Percentiles rank a stretch among this genome's conserved stretches.
Conservation (phyloP, 2,329 filamentous ascomycete genomes). For the Didymella pinodella region DNA sequence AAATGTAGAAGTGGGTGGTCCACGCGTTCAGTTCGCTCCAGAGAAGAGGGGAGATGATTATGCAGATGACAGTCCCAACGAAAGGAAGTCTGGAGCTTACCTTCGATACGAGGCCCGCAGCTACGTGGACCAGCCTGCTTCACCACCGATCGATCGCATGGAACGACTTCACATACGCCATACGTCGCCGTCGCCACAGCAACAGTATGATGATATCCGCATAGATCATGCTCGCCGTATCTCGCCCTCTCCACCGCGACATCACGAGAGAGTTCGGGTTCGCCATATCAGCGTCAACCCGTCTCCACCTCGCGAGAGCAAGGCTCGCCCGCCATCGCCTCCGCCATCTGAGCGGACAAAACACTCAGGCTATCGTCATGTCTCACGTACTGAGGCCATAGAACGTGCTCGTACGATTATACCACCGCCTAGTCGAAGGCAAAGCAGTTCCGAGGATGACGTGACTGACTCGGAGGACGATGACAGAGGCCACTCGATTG, state of each 20-base stretch:
- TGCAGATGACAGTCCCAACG: conserved; percentile 12
- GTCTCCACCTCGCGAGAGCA: conserved; percentile 13
- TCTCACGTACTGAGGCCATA: conserved; percentile 18
- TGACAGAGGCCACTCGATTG: conserved; percentile 24
- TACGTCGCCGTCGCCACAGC: conserved; percentile 20
- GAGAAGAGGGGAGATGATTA: conserved; percentile 19
- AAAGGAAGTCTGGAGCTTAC: conserved; percentile 25
- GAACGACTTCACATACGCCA: conserved; percentile 32
- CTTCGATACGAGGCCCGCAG: conserved; percentile 24
- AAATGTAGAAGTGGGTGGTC: conserved; percentile 40
- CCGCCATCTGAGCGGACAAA: conserved; percentile 12
- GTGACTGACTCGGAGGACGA: conserved; percentile 40
- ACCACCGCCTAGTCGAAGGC: conserved; percentile 19
- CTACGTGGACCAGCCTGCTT: conserved; percentile 22
- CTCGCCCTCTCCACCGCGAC: conserved; percentile 25
- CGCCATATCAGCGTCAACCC: conserved; percentile 26
- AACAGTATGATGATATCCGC: conserved; percentile 27
- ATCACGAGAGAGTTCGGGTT: conserved; percentile 24
- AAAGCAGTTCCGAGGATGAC: conserved; percentile 30
- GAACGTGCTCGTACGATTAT: conserved; percentile 20
- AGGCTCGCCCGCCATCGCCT: conserved; percentile 12
- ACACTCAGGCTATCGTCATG: conserved; percentile 26
- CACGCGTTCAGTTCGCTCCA: conserved; percentile 42
- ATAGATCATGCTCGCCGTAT: conserved; percentile 30
- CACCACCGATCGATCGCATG: conserved; percentile 28